Base-by-base conservation (phyloP, 2,329 filamentous ascomycete genomes). In the Pseudohalonectria lignicola region DNA sequence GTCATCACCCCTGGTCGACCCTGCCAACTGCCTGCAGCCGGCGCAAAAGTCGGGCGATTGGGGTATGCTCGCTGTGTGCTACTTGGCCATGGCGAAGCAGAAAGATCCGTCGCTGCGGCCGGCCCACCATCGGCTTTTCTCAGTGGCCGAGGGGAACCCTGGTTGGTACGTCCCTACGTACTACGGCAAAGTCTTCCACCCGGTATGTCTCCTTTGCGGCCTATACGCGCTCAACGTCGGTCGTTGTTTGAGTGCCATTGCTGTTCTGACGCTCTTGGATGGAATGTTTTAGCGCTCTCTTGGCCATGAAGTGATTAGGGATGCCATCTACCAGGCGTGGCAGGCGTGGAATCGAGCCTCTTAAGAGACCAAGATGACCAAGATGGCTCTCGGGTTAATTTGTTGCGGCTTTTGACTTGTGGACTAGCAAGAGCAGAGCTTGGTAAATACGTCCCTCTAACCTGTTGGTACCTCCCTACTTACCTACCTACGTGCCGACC, bases 151-250 rank as follows among this genome's bases (percentile, higher is more conserved):
- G 31, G 40, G 55, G 37, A 57, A 58, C 32, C 60, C 57, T 3
- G 64, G 63, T 59, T 65, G 63, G 62, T 62, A 62, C 47, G 61
- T 64, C n/a, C 63, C 64, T 12, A 63, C 61, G 21, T 66, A 60
- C 40, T 66, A 64, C 37, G 64, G 60, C 31, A 64, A 64, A 48
- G 64, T 60, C 0, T 66, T 67, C 46, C 62, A 67, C 47, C 63
- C 64, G 31, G 56, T 59, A 53, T 39, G 55, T 47, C 9, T 40
- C 39, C 18, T 3, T 12, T 26, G 8, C 7, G 12, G 8, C 23
- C 23, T 26, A n/a, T n/a, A n/a, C n/a, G n/a, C n/a, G n/a, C n/a
- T n/a, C n/a, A n/a, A n/a, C n/a, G n/a, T n/a, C n/a, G n/a, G 23
- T 12, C 23, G 23, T 26, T 26, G 8, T 26, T 26, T 26, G 23